Conservation (phyloP, 73 alveolate species). For the Paramecium pentaurelia region DNA sequence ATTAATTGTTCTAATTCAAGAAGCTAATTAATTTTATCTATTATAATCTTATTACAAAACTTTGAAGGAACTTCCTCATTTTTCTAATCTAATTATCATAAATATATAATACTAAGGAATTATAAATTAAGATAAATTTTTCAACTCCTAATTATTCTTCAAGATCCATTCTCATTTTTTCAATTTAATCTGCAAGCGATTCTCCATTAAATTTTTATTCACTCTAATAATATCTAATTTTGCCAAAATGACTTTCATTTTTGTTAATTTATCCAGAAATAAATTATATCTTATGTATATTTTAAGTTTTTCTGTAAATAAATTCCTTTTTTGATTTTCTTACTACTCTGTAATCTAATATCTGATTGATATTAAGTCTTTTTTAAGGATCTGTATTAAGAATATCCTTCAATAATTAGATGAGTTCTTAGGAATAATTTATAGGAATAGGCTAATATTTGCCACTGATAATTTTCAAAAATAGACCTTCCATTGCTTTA, state of each 20-base stretch:
- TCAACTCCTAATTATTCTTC: neutral
- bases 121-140: neutral
- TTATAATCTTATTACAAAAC: neutral
- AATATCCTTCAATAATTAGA: neutral
- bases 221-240: neutral
- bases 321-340: neutral
- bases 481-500: slow-evolving; percentile 27
- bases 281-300: neutral
- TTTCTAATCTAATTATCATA: neutral
- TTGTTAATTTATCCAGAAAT: neutral
- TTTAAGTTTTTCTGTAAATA: neutral
- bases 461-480: neutral
- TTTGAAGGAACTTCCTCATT: neutral
- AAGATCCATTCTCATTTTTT: slow-evolving; percentile 21
- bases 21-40: neutral
- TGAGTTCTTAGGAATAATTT: neutral
- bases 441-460: neutral
- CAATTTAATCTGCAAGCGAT: neutral
- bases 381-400: neutral
- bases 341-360: neutral
- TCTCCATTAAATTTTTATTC: neutral
- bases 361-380: neutral
- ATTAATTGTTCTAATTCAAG: neutral
- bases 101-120: neutral
- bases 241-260: neutral